Percentiles rank a stretch among this genome's conserved stretches.
Evolutionary conservation across 2,329 filamentous ascomycete genomes (phyloP).

Genomic region (Talaromyces verruculosus): DNA sequence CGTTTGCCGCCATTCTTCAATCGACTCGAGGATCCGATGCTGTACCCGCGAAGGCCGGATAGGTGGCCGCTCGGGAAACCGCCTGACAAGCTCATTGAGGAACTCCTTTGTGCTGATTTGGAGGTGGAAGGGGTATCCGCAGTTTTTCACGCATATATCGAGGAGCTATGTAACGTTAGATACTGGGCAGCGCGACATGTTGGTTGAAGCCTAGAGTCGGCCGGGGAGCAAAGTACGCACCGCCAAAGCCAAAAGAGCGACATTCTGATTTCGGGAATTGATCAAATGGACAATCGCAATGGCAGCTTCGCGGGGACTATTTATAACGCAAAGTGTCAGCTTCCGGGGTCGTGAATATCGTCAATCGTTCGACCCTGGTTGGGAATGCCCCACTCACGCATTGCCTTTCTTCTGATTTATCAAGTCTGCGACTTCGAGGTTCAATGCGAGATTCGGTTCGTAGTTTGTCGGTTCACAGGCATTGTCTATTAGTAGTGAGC

Average conservation of each 20-base stretch:
- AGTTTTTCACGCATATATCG: constrained; percentile 99
- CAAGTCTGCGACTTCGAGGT: constrained; percentile 92
- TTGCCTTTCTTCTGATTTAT: constrained; percentile 97
- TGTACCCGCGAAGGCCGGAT: constrained; percentile 84
- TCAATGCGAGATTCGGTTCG: constrained; percentile 93
- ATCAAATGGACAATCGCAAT: constrained; percentile 89
- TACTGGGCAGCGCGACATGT: neutral
- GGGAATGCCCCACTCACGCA: constrained; percentile 54
- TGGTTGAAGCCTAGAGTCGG: neutral
- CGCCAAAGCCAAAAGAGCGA: constrained; percentile 81
- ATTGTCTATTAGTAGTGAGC: constrained; percentile 58
- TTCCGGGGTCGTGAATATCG: neutral
- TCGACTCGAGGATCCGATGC: constrained; percentile 86
- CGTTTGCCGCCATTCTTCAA: constrained; percentile 97
- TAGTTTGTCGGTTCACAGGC: constrained; percentile 97
- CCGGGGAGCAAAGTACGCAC: constrained; percentile 44
- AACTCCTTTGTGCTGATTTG: constrained; percentile 99
- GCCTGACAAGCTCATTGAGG: constrained; percentile 92
- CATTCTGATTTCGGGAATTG: constrained; percentile 96
- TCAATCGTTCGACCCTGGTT: neutral
- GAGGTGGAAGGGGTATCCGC: constrained; percentile 96
- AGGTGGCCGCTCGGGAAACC: constrained; percentile 91
- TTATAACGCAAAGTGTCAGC: neutral
- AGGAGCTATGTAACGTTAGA: constrained; percentile 60
- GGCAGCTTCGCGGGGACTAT: constrained; percentile 81